Evolutionary conservation across 2,329 filamentous ascomycete genomes (phyloP).

Genomic region (Colletotrichum sp.): DNA sequence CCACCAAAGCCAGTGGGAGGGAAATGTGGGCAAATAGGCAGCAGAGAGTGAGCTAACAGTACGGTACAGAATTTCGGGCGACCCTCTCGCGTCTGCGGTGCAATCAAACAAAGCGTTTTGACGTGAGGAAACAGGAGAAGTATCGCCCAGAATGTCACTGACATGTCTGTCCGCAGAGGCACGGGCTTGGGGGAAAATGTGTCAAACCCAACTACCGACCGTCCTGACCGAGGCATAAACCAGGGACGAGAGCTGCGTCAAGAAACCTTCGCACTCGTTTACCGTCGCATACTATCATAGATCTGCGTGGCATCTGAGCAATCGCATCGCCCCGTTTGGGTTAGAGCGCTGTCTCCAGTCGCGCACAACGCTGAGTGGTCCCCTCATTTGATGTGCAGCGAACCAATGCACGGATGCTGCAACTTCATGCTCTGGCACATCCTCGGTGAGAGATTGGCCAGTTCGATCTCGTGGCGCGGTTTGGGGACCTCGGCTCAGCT

Average conservation of each 20-base stretch:
- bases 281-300: neutral
- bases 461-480: neutral
- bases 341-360: neutral
- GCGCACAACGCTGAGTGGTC: neutral
- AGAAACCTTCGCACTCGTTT: slow-evolving; percentile 12
- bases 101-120: neutral
- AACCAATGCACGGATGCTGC: neutral
- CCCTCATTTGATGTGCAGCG: neutral
- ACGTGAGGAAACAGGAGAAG: neutral
- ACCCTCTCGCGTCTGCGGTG: neutral
- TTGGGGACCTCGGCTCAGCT: neutral
- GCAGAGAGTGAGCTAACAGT: neutral
- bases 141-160: neutral
- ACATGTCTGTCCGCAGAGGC: slow-evolving; percentile 3
- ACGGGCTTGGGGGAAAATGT: neutral
- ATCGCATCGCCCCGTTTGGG: neutral
- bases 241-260: neutral
- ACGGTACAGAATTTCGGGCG: neutral
- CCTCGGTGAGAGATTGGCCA: neutral
- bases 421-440: neutral
- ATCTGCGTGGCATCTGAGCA: neutral
- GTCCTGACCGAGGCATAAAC: neutral
- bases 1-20: neutral
- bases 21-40: neutral
- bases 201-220: neutral